Evolutionary conservation across 2,329 filamentous ascomycete genomes (phyloP).

Genomic region (Penicillium sp.): DNA sequence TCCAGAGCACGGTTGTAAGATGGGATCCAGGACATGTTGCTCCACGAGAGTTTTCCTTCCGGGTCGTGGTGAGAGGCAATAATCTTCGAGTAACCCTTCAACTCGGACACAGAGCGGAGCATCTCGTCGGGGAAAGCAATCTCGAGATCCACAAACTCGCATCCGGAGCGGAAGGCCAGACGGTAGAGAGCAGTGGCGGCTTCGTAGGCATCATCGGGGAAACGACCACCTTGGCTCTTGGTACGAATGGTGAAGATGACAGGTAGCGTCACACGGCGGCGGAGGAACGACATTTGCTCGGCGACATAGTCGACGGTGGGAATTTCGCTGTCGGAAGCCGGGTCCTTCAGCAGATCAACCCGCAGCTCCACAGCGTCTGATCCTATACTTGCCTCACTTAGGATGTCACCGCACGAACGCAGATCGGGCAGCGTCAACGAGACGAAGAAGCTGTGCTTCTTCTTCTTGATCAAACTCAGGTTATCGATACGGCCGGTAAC

Average conservation of each 20-base stretch:
- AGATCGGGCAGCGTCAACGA: constrained; percentile 82
- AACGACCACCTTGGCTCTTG: constrained; percentile 78
- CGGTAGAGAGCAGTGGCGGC: constrained; percentile 72
- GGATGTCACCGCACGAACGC: constrained; percentile 58
- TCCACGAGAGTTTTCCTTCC: constrained; percentile 75
- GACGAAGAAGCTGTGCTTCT: constrained; percentile 81
- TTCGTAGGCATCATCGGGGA: constrained; percentile 73
- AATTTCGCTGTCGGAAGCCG: constrained; percentile 55
- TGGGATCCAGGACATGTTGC: constrained; percentile 85
- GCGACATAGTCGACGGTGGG: constrained; percentile 73
- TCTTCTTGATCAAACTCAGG: constrained; percentile 60
- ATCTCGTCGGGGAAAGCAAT: constrained; percentile 79
- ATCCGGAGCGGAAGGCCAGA: constrained; percentile 74
- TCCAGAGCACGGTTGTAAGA: constrained; percentile 88
- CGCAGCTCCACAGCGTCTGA: constrained; percentile 91
- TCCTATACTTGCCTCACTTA: constrained; percentile 74
- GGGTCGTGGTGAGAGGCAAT: constrained; percentile 97
- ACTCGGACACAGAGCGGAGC: constrained; percentile 65
- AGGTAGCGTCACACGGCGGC: constrained; percentile 69
- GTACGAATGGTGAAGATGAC: constrained; percentile 93
- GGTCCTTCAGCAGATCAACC: constrained; percentile 83
- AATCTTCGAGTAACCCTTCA: constrained; percentile 72
- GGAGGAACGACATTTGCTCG: constrained; percentile 76
- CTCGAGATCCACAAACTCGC: constrained; percentile 92
- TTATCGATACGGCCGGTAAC: constrained; percentile 62